Evolutionary conservation across 73 alveolate genomes (phyloP).

Genomic region (Uronychia binucleata): DNA sequence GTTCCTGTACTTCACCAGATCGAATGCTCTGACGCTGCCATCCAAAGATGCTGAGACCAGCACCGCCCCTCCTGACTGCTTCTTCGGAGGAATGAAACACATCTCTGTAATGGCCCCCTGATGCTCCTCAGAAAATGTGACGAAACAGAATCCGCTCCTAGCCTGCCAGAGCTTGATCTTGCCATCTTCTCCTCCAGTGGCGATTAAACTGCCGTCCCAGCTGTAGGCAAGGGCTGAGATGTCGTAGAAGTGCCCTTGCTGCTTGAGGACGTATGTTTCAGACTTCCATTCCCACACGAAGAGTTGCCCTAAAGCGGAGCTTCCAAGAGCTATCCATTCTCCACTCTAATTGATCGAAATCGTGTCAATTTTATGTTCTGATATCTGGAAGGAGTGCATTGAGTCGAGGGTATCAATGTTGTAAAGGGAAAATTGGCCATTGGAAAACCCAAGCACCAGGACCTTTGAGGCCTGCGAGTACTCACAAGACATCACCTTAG

Average conservation of each 20-base stretch:
- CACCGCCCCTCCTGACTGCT: conserved; percentile 61
- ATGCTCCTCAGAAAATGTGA: conserved; percentile 90
- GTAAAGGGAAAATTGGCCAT: conserved; percentile 86
- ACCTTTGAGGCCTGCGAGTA: conserved; percentile 62
- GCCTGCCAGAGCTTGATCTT: conserved; percentile 89
- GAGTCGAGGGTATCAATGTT: conserved; percentile 81
- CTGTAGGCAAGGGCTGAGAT: conserved; percentile 77
- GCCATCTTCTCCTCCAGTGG: conserved; percentile 97
- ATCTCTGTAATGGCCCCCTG: conserved; percentile 85
- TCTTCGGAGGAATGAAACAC: conserved; percentile 79
- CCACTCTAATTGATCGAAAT: conserved; percentile 87
- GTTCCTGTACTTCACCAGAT: conserved; percentile 89
- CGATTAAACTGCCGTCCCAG: conserved; percentile 84
- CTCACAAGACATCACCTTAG: conserved; percentile 74
- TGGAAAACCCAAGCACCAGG: conserved; percentile 80
- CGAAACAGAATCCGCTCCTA: conserved; percentile 83
- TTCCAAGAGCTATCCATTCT: conserved; percentile 92
- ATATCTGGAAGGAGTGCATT: conserved; percentile 82
- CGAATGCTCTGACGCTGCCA: conserved; percentile 96
- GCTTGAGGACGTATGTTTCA: conserved; percentile 87
- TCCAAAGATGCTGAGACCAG: conserved; percentile 86
- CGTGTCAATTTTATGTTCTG: conserved; percentile 81
- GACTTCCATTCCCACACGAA: conserved; percentile 98
- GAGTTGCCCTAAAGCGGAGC: conserved; percentile 78
- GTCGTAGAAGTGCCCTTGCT: conserved; percentile 88